phyloP scores from a whole-genome alignment of 192 early-diverging fungal species.

The Entophlyctis helioformis region DNA sequence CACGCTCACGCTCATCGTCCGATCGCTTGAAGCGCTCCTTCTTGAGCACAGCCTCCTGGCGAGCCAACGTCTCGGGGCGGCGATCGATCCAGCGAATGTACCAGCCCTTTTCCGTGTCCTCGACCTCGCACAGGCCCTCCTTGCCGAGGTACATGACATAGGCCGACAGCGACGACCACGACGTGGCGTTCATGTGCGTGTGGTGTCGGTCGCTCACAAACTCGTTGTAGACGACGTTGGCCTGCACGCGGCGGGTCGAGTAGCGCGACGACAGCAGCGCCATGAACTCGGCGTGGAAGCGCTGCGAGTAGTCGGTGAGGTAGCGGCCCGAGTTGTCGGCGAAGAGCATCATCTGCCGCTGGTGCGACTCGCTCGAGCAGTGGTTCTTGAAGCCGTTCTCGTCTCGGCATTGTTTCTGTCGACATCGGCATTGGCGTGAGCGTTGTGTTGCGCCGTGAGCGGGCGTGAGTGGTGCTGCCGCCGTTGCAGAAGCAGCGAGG shows the following conservation, averaged over 20 bases:
- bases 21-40: constrained; percentile 71
- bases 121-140: constrained; percentile 71
- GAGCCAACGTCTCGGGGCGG: constrained; percentile 72
- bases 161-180: constrained; percentile 81
- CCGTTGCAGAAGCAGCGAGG: no score
- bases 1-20: constrained; percentile 76
- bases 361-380: constrained; percentile 77
- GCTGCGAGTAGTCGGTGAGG: constrained; percentile 59
- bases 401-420: constrained; percentile 58
- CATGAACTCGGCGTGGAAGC: constrained; percentile 78
- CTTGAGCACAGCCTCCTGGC: constrained; percentile 64
- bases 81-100: constrained; percentile 87
- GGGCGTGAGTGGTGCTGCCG: neutral
- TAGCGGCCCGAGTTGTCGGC: constrained; percentile 68
- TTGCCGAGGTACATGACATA: constrained; percentile 80
- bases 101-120: constrained; percentile 85
- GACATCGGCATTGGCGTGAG: no score
- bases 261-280: constrained; percentile 69
- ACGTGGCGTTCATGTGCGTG: constrained; percentile 92
- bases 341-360: constrained; percentile 81
- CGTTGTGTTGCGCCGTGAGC: neutral
- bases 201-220: constrained; percentile 84
- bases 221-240: constrained; percentile 97
- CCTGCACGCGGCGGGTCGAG: constrained; percentile 68
- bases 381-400: constrained; percentile 96